Evolutionary conservation across 73 alveolate genomes (phyloP).

Genomic region (Symbiodinium pilosum): DNA sequence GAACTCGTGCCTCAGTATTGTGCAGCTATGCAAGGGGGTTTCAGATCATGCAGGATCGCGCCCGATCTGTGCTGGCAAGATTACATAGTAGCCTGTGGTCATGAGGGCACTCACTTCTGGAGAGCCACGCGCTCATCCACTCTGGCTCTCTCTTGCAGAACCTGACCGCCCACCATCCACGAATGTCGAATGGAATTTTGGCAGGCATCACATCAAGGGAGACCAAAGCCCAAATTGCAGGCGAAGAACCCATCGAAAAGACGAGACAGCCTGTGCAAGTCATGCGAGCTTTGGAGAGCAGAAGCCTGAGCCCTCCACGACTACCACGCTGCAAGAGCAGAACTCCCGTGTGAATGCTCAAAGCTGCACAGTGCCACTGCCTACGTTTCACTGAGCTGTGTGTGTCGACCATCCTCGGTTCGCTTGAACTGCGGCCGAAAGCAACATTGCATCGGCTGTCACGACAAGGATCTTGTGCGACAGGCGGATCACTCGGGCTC

Average conservation of each 20-base stretch:
- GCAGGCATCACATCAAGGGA: too few relatives aligned
- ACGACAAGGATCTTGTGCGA: constrained; percentile 44
- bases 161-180: constrained; percentile 11
- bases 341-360: neutral
- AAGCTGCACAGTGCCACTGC: neutral
- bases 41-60: too few relatives aligned
- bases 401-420: constrained; percentile 55
- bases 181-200: too few relatives aligned
- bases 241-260: constrained; percentile 14
- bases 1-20: constrained; percentile 34
- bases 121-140: constrained; percentile 65
- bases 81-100: too few relatives aligned
- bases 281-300: too few relatives aligned
- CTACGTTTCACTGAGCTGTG: constrained; percentile 57
- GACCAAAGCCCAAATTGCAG: too few relatives aligned
- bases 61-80: too few relatives aligned
- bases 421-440: neutral
- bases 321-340: neutral
- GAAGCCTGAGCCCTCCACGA: neutral
- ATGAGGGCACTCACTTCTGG: neutral
- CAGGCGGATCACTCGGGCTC: constrained; percentile 57
- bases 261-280: neutral
- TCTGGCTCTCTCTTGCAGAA: constrained; percentile 68
- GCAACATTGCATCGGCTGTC: neutral
- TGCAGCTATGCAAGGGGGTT: too few relatives aligned